Evolutionary conservation across 2,329 filamentous ascomycete genomes (phyloP).

Genomic region (Trichoderma afroharzianum): DNA sequence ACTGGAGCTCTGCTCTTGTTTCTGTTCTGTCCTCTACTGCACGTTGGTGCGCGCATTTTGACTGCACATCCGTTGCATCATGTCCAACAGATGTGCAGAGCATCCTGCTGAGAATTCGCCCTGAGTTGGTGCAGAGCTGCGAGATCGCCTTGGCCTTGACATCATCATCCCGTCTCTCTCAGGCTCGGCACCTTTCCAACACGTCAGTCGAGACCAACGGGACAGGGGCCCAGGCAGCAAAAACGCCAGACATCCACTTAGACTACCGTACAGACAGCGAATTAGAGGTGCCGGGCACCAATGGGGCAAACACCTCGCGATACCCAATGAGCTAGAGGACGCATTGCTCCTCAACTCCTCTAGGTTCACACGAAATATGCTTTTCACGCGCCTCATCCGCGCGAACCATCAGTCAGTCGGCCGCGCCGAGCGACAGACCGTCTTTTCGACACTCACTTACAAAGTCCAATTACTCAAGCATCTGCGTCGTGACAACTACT

Average conservation of each 20-base stretch:
- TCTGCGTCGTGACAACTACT: neutral
- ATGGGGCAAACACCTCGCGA: constrained; percentile 8
- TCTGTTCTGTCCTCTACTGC: neutral
- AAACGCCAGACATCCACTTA: neutral
- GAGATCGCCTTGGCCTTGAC: constrained; percentile 16
- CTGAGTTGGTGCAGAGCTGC: neutral
- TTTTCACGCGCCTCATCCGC: constrained; percentile 5
- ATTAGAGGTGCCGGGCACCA: neutral
- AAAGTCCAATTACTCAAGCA: neutral
- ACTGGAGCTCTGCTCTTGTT: neutral
- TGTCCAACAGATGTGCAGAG: neutral
- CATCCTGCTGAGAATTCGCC: neutral
- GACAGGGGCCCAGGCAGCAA: neutral
- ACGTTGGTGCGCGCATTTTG: neutral
- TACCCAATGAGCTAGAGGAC: constrained; percentile 1
- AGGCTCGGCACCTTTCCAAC: neutral
- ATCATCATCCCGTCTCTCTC: constrained; percentile 2
- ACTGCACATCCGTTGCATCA: neutral
- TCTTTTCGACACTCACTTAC: neutral
- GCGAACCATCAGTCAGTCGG: neutral
- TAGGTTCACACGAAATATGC: neutral
- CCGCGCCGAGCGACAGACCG: constrained; percentile 10
- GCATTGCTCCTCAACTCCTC: neutral
- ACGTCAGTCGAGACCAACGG: neutral
- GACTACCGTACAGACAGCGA: neutral